Conservation (phyloP, 164 flowering plant genomes). For the Pachysandra terminalis region DNA sequence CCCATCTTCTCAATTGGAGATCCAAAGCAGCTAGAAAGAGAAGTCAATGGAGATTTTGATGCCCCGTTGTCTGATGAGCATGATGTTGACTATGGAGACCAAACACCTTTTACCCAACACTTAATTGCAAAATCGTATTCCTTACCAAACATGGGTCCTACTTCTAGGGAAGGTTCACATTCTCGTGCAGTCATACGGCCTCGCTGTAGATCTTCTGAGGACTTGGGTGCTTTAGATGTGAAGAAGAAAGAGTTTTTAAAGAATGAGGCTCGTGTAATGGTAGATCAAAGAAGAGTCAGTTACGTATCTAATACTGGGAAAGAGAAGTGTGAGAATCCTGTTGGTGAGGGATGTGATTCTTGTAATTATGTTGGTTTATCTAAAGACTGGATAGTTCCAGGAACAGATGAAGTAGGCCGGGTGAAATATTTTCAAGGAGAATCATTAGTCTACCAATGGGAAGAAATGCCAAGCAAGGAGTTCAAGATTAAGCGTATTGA, state of each 20-base stretch:
- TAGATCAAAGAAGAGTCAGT: constrained; percentile 29
- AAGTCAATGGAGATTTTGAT: constrained; percentile 30
- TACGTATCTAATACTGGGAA: constrained; percentile 21
- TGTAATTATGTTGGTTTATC: constrained; percentile 39
- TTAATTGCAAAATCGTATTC: constrained; percentile 53
- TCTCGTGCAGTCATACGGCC: constrained; percentile 11
- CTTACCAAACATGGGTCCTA: constrained; percentile 38
- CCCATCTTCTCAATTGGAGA: constrained; percentile 56
- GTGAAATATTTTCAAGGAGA: constrained; percentile 32
- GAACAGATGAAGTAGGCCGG: constrained; percentile 28
- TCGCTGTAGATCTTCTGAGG: constrained; percentile 53
- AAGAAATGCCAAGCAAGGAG: constrained; percentile 44
- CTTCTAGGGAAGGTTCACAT: constrained; percentile 21
- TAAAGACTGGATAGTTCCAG: constrained; percentile 57
- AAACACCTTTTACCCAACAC: constrained; percentile 26
- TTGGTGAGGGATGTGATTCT: constrained; percentile 43
- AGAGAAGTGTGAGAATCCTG: constrained; percentile 21
- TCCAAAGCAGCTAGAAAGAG: constrained; percentile 39
- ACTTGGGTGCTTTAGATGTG: constrained; percentile 31
- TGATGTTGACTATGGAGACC: constrained; percentile 32
- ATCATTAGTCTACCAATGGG: constrained; percentile 28
- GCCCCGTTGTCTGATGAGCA: constrained; percentile 29
- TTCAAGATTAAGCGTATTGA: constrained; percentile 70
- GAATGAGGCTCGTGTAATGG: constrained; percentile 25
- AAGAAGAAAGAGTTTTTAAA: constrained; percentile 25